Evolutionary conservation across 352 stramenopile genomes (phyloP).

Genomic region (Globisporangium okanoganense): DNA sequence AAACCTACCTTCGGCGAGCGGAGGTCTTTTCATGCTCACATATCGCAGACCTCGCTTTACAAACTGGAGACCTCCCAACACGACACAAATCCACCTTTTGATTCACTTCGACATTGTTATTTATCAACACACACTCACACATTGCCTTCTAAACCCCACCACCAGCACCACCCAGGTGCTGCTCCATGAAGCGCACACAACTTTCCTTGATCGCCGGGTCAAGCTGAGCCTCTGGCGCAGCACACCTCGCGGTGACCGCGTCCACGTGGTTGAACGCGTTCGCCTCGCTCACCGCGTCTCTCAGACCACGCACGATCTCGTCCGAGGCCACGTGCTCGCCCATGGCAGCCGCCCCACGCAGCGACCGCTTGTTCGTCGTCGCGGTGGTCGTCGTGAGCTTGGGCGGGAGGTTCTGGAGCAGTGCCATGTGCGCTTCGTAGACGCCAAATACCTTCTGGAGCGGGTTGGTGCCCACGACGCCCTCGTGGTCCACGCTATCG

Average conservation of each 20-base stretch:
- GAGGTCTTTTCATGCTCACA: no score
- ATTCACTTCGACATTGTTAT: no score
- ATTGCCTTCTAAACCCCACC: not conserved
- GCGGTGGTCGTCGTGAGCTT: not conserved
- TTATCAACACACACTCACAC: no score
- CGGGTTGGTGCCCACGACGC: constrained; percentile 13
- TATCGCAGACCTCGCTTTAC: no score
- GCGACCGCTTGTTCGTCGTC: not conserved
- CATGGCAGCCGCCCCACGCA: not conserved
- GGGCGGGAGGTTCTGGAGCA: constrained; percentile 10
- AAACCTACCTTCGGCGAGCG: no score
- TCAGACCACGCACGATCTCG: not conserved
- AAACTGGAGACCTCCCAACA: no score
- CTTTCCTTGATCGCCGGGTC: constrained; percentile 1
- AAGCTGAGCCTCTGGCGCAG: not conserved
- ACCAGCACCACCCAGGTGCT: not conserved
- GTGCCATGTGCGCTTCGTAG: constrained; percentile 9
- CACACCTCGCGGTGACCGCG: constrained; percentile 2
- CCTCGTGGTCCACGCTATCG: constrained; percentile 14
- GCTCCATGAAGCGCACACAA: not conserved
- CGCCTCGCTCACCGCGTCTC: not conserved
- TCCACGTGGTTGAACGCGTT: constrained; percentile 11
- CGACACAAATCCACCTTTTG: no score
- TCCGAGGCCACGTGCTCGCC: constrained; percentile 3
- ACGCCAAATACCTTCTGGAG: constrained; percentile 13